Evolutionary conservation across 2,329 filamentous ascomycete species (phyloP).

Genomic region (Aspergillus quadricinctus): DNA sequence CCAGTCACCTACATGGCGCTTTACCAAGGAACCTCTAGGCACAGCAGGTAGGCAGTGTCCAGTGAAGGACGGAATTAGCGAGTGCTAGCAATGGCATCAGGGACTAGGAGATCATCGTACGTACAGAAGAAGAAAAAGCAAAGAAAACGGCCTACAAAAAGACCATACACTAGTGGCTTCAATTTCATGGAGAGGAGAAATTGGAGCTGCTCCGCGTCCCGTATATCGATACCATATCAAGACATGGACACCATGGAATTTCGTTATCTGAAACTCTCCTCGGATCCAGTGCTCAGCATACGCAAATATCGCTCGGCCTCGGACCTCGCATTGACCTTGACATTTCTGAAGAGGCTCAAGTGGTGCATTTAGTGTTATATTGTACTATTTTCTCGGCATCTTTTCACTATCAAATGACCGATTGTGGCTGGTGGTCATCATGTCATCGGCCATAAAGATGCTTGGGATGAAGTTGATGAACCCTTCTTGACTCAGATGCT

Average conservation of each 20-base stretch:
- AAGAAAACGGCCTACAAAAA: conserved; percentile 5
- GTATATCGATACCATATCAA: not conserved
- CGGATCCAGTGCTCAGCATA: not conserved
- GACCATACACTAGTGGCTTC: conserved; percentile 15
- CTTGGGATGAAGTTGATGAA: not conserved
- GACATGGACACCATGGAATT: not conserved
- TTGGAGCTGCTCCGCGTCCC: not conserved
- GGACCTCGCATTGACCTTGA: conserved; percentile 9
- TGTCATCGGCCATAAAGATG: conserved; percentile 7
- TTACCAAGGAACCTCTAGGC: conserved; percentile 14
- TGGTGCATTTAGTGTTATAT: conserved; percentile 7
- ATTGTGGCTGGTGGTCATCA: conserved; percentile 4
- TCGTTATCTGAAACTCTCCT: conserved; percentile 6
- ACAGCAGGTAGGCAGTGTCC: not conserved
- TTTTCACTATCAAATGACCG: conserved; percentile 23
- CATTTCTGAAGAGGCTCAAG: conserved; percentile 19
- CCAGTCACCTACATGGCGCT: conserved; percentile 19
- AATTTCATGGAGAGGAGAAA: conserved; percentile 1
- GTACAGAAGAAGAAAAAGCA: not conserved
- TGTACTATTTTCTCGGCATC: conserved; percentile 7
- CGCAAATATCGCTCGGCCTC: not conserved
- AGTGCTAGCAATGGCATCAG: not conserved
- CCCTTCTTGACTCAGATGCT: not conserved
- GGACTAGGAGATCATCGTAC: not conserved
- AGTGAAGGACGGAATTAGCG: conserved; percentile 6